Base-by-base conservation (phyloP, 1,284 basidiomycete species). In the Thelephora terrestris region DNA sequence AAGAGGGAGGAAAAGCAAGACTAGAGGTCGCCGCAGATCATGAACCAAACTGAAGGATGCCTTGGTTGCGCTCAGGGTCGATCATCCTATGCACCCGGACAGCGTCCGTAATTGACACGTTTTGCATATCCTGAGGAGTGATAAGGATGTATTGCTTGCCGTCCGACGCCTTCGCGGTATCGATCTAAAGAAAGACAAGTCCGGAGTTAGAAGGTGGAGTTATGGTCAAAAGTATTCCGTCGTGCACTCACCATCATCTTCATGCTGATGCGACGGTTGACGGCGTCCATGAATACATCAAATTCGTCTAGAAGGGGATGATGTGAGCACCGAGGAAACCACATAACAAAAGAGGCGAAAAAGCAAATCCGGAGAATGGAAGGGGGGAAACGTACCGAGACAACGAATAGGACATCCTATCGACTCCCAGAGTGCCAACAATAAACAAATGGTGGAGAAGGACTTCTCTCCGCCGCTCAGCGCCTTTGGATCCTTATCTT, bases 391-490 rank as follows among this genome's bases (percentile, higher is more conserved):
- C 73, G 60, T 66, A 84, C 95, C 94, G 29, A 99, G 77, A 60
- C 95, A 99, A 50, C 95, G 75, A 47, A 99, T 77, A 0, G 94
- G 95, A 63, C 93, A 95, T 1, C 88, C 86, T 49, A 95, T 91
- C 9, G 91, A 85, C 58, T 96, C 90, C 96, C 96, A 99, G 39
- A 99, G 71, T 5, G 96, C 85, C 25, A 98, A 70, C 45, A 99
- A 70, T 47, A 99, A 67, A 57, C 91, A 95, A 54, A 98, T 92
- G 0, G 96, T 99, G 5, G 92, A 90, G 69, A 96, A 99, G 5
- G 91, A 95, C 62, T 97, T 95, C 67, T 99, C 95, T 38, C 95
- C 94, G 44, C 94, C 94, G 60, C 84, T 87, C 16, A 99, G 75
- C 24, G 86, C 82, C 39, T 80, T 79, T 4, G 89, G 82, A 59